Evolutionary conservation across 2,329 filamentous ascomycete genomes (phyloP), one percentile per base, ranked within the genome.

Genomic region (Hymenoscyphus repandus): DNA sequence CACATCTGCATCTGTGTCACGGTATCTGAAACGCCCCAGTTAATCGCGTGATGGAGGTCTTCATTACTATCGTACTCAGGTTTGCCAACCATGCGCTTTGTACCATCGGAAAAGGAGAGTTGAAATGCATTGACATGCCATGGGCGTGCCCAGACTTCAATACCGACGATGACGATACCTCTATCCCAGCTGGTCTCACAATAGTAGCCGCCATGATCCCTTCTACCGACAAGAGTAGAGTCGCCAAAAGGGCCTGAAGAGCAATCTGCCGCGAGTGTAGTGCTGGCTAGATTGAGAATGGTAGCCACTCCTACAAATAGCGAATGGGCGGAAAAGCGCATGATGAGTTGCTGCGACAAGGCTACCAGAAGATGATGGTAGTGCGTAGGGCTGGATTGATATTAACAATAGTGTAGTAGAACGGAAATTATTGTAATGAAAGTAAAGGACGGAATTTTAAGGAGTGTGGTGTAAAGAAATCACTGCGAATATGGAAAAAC

Each of bases 101-200:
- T 47, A 11, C 45, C 45, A 10, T 47, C 45, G 9, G 36, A 41
- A 40, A 22, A 47, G 10, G 36, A n/a, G n/a, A 39, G 32, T 17
- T 47, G 45, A 15, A 47, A 18, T 12, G 36, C 45, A 5, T 47
- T 47, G 9, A 47, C 10, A 6, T 47, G 36, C 15, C 15, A 15
- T 10, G 27, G 15, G 5, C 15, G 18, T 2, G 45, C 45, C 45
- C 45, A 47, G 2, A 27, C 45, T 22, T 47, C 45, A 13, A 47
- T 12, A 9, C 45, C 45, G 17, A 37, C 40, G 11, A 47, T 31
- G 2, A 40, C 36, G 7, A 17, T 10, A 11, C 45, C 36, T 13
- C 15, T 27, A 15, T 20, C 15, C 34, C 34, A 47, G 30, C 10
- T 12, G 13, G 45, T 40, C 10, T 40, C 36, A 27, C 45, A 47